Evolutionary conservation across 2,329 filamentous ascomycete genomes (phyloP).

Genomic region (Aspergillus sojae): DNA sequence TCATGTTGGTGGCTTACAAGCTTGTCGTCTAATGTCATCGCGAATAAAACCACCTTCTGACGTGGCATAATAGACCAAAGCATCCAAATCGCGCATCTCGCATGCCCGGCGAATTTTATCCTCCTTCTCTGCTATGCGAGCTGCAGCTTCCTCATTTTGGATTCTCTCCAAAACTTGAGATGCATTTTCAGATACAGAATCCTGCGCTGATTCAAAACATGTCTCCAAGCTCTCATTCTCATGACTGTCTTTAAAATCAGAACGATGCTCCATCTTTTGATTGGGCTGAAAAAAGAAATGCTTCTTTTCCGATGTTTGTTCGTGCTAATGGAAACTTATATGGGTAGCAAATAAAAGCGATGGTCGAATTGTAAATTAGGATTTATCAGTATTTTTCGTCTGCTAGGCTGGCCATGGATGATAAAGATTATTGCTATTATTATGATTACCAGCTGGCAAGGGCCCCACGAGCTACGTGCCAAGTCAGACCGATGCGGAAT

Average conservation of each 20-base stretch:
- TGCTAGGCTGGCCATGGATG: neutral
- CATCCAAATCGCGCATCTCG: conserved; percentile 57
- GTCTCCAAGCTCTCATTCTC: neutral
- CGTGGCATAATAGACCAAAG: conserved; percentile 61
- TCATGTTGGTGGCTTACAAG: conserved; percentile 65
- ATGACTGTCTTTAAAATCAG: neutral
- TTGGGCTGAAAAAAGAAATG: neutral
- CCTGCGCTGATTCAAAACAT: conserved; percentile 8
- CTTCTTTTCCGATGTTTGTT: neutral
- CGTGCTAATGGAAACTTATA: neutral
- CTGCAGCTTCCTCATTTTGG: conserved; percentile 9
- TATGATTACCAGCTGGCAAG: conserved; percentile 5
- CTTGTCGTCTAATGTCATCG: conserved; percentile 69
- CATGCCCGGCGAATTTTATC: conserved; percentile 63
- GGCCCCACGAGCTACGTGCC: conserved; percentile 1
- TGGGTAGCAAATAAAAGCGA: neutral
- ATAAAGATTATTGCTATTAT: neutral
- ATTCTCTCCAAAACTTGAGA: conserved; percentile 5
- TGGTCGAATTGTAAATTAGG: neutral
- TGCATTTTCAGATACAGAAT: neutral
- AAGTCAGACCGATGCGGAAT: conserved; percentile 4
- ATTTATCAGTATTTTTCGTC: neutral
- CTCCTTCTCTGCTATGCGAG: conserved; percentile 40
- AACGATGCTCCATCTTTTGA: conserved; percentile 4
- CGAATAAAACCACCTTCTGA: conserved; percentile 68